phyloP scores from a whole-genome alignment of 2,329 filamentous ascomycete species.

The Teratosphaeria gauchensis region DNA sequence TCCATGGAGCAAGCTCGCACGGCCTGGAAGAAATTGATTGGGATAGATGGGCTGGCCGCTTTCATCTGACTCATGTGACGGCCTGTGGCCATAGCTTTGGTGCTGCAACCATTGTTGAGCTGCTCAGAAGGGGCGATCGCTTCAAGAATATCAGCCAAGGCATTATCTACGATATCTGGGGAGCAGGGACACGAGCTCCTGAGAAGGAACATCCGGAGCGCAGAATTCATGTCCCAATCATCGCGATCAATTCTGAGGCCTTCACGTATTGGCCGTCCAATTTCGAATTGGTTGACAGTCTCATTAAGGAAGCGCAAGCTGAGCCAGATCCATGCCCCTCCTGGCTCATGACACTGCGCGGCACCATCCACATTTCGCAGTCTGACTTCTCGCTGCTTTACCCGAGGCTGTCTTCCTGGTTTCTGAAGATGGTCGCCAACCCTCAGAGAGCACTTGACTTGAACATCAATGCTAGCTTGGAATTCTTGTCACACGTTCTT shows the following conservation, averaged over 20 bases:
- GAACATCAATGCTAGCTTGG: constrained; percentile 52
- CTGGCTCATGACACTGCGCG: constrained; percentile 41
- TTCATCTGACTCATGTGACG: constrained; percentile 49
- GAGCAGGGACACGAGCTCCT: constrained; percentile 35
- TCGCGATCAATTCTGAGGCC: constrained; percentile 57
- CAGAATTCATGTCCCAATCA: constrained; percentile 44
- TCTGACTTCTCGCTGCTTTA: constrained; percentile 59
- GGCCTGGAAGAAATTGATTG: constrained; percentile 50
- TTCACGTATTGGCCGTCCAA: constrained; percentile 63
- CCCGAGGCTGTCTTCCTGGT: constrained; percentile 45
- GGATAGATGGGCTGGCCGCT: constrained; percentile 46
- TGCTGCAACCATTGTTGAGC: constrained; percentile 53
- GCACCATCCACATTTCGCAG: constrained; percentile 56
- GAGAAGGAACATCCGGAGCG: constrained; percentile 33
- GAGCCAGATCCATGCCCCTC: constrained; percentile 27
- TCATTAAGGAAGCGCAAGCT: constrained; percentile 49
- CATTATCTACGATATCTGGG: constrained; percentile 60
- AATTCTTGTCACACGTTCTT: constrained; percentile 50
- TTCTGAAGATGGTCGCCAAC: constrained; percentile 56
- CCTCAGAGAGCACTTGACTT: constrained; percentile 53
- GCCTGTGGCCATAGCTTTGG: constrained; percentile 59
- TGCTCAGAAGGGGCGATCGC: constrained; percentile 44
- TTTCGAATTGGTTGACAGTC: constrained; percentile 46
- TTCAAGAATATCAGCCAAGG: constrained; percentile 53
- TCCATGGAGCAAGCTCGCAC: constrained; percentile 48